phyloP scores from a whole-genome alignment of 78 protist genomes.

The Chrysochromulina parva region DNA sequence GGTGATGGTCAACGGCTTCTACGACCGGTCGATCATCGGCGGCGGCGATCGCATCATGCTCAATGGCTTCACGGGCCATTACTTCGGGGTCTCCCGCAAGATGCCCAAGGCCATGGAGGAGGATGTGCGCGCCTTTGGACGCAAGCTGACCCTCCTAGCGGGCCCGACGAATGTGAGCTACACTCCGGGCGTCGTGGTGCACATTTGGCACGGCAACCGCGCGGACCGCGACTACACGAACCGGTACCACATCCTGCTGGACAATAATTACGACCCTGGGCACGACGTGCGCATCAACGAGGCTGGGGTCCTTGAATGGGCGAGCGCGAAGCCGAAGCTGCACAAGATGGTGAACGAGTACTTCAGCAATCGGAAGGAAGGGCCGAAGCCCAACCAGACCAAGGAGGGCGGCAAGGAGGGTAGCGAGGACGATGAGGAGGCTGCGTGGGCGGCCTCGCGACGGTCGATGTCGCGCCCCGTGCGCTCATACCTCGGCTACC shows the following conservation, averaged over 20 bases:
- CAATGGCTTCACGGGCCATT: constrained; percentile 10
- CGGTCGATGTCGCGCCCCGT: not conserved
- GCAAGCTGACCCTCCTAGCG: not conserved
- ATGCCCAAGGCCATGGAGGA: not conserved
- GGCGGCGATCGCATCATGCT: constrained; percentile 25
- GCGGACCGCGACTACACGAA: not conserved
- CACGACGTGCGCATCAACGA: not conserved
- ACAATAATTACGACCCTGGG: not conserved
- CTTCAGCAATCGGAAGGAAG: constrained; percentile 12
- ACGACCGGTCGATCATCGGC: constrained; percentile 7
- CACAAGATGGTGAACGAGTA: not conserved
- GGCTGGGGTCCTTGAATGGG: not conserved
- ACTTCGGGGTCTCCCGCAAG: not conserved
- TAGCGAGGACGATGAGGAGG: no score
- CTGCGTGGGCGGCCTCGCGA: no score
- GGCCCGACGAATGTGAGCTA: not conserved
- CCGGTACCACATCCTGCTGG: not conserved
- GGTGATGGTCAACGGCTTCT: not conserved
- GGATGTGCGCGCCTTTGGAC: not conserved
- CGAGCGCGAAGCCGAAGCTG: not conserved
- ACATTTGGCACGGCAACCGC: constrained; percentile 17
- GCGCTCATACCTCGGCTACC: not conserved
- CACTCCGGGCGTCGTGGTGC: constrained; percentile 16
- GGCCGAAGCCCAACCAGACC: not conserved
- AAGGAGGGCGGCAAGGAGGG: no score